These are phyloP conservation scores for Fraxinus angustifolia DNA, from an alignment of 305 asterid genomes.

Conservation along the genomic window DNA sequence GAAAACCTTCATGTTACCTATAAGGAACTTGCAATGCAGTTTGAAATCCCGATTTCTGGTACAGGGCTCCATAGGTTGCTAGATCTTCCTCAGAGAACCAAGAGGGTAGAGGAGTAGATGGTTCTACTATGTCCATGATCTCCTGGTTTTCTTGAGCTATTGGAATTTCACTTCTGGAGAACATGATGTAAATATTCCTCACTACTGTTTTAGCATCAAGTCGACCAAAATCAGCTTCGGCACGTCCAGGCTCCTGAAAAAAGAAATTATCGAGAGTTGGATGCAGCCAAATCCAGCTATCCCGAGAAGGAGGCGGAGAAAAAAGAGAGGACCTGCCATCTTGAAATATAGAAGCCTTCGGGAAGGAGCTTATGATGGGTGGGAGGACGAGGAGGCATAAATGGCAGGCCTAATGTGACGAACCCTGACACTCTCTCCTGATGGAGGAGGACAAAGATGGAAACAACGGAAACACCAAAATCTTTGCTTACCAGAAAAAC, in stretches of 20 bases:
- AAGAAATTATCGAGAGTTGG: background rate
- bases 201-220: constrained; percentile 32
- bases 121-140: constrained; percentile 40
- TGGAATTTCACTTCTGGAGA: constrained; percentile 33
- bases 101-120: constrained; percentile 30
- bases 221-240: constrained; percentile 39
- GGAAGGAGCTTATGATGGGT: constrained; percentile 22
- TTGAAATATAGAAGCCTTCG: constrained; percentile 44
- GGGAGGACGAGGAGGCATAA: constrained; percentile 22
- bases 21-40: constrained; percentile 40
- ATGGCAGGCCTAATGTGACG: constrained; percentile 48
- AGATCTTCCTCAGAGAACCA: constrained; percentile 39
- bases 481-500: constrained; percentile 47
- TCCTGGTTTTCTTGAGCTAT: constrained; percentile 33
- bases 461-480: constrained; percentile 36
- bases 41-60: constrained; percentile 35
- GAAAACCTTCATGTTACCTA: constrained; percentile 19
- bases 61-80: constrained; percentile 25
- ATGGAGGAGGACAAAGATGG: constrained; percentile 42
- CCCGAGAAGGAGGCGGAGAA: background rate
- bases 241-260: constrained; percentile 39
- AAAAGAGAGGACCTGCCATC: constrained; percentile 40
- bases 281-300: background rate
- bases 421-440: constrained; percentile 44
- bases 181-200: constrained; percentile 30